A percentile compares a stretch with the other conserved stretches of the same genome.
Evolutionary conservation across 108 stramenopile genomes (phyloP).

Genomic region (Pinguiococcus pyrenoidosus): DNA sequence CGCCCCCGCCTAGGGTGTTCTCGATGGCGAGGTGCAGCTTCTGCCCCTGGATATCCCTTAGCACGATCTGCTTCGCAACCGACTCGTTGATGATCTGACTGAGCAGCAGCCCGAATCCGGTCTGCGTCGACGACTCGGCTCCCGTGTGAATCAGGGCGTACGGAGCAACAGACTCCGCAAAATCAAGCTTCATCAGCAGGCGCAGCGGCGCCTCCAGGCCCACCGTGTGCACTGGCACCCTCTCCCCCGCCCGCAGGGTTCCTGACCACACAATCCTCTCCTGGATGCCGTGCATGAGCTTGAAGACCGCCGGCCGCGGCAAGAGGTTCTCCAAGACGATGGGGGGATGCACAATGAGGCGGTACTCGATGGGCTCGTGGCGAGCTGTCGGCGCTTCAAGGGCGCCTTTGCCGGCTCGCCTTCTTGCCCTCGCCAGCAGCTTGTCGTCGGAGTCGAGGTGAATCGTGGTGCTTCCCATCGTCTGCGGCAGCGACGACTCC

Average conservation of each 20-base stretch:
- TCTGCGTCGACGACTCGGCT: too few relatives aligned
- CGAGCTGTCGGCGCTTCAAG: too few relatives aligned
- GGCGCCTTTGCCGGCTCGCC: too few relatives aligned
- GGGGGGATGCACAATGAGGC: slow-evolving; percentile 68
- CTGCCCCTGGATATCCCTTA: slow-evolving; percentile 74
- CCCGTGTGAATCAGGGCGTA: too few relatives aligned
- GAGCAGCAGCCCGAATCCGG: too few relatives aligned
- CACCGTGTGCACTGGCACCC: slow-evolving; percentile 60
- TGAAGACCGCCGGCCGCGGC: slow-evolving; percentile 65
- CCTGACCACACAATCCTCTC: slow-evolving; percentile 67
- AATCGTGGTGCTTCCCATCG: too few relatives aligned
- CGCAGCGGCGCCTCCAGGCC: slow-evolving; percentile 69
- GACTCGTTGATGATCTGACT: too few relatives aligned
- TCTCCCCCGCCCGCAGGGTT: slow-evolving; percentile 64
- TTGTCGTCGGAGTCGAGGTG: too few relatives aligned
- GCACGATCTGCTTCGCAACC: slow-evolving; percentile 54
- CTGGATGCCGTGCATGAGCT: slow-evolving; percentile 64
- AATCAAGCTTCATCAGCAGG: slow-evolving; percentile 73
- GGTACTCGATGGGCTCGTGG: slow-evolving; percentile 66
- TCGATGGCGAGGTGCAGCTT: slow-evolving; percentile 60
- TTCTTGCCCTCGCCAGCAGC: too few relatives aligned
- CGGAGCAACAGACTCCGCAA: too few relatives aligned
- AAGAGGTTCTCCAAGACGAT: slow-evolving; percentile 83
- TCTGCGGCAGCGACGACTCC: too few relatives aligned
- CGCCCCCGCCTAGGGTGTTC: slow-evolving; percentile 71